Evolutionary conservation across 352 stramenopile genomes (phyloP).

Genomic region (Phytopythium helicoides): DNA sequence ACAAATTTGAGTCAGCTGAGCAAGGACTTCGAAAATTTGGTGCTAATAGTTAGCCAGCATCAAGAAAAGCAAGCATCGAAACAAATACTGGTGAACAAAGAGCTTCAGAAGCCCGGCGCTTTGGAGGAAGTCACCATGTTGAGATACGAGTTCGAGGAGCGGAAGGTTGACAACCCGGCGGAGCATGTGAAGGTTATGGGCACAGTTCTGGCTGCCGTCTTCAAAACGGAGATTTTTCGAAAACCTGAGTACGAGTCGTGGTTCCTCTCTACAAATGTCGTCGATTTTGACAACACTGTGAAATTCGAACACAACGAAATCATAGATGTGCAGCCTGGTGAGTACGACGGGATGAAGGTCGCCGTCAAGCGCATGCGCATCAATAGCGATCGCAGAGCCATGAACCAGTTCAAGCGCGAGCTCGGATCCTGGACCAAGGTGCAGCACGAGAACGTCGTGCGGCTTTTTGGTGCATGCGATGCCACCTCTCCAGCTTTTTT

Average conservation of each 20-base stretch:
- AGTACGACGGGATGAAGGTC: slow-evolving; percentile 20
- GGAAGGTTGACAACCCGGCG: slow-evolving; percentile 12
- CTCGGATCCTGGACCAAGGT: slow-evolving; percentile 29
- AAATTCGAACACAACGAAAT: slow-evolving; percentile 20
- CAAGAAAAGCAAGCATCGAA: too few relatives aligned
- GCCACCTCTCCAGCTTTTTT: slow-evolving; percentile 28
- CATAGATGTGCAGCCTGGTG: slow-evolving; percentile 23
- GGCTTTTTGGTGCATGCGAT: slow-evolving; percentile 36
- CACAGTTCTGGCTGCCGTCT: slow-evolving; percentile 10
- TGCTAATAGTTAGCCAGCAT: too few relatives aligned
- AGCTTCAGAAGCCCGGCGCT: neutral
- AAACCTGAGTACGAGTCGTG: slow-evolving; percentile 9
- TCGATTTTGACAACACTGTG: slow-evolving; percentile 14
- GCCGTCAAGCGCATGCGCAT: slow-evolving; percentile 32
- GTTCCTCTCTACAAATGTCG: slow-evolving; percentile 23
- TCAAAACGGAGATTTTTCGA: slow-evolving; percentile 9
- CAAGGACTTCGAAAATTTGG: too few relatives aligned
- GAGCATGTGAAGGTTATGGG: slow-evolving; percentile 22
- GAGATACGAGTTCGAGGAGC: slow-evolving; percentile 17
- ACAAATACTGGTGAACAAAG: too few relatives aligned
- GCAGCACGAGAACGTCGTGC: slow-evolving; percentile 30
- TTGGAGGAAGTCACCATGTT: slow-evolving; percentile 18
- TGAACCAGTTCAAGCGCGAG: slow-evolving; percentile 26
- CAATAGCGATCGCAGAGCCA: slow-evolving; percentile 10
- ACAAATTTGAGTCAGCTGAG: too few relatives aligned